Evolutionary conservation across 805 yeast genomes (phyloP).

Genomic region (Metschnikowia gruessii): DNA sequence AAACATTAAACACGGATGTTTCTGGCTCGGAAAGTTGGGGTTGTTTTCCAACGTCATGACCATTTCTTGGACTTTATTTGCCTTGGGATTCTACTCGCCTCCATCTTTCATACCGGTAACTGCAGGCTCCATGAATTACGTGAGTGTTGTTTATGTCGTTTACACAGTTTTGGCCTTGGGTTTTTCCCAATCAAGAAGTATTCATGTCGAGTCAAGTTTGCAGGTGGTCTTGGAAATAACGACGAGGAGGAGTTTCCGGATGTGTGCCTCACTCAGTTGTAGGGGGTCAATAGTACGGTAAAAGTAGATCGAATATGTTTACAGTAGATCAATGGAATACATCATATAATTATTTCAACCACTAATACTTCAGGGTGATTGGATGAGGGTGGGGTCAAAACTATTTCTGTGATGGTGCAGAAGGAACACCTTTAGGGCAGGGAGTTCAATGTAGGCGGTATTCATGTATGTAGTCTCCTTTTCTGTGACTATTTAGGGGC

Average conservation of each 20-base stretch:
- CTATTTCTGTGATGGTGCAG: too few relatives aligned
- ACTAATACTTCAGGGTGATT: too few relatives aligned
- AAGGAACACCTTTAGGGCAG: too few relatives aligned
- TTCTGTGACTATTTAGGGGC: too few relatives aligned
- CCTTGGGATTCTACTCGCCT: conserved; percentile 38
- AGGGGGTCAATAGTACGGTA: too few relatives aligned
- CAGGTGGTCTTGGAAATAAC: conserved; percentile 39
- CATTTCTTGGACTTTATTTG: conserved; percentile 35
- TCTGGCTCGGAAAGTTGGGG: conserved; percentile 42
- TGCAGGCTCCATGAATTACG: conserved; percentile 30
- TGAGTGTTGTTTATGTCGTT: conserved; percentile 27
- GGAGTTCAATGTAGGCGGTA: too few relatives aligned
- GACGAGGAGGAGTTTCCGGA: conserved; percentile 45
- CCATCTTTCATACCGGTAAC: conserved; percentile 33
- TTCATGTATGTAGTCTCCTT: too few relatives aligned
- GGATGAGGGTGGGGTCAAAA: too few relatives aligned
- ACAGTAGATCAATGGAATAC: too few relatives aligned
- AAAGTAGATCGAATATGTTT: too few relatives aligned
- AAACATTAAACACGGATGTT: conserved; percentile 39
- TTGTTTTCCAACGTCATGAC: conserved; percentile 33
- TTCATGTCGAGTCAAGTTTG: conserved; percentile 39
- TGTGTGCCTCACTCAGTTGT: conserved; percentile 31
- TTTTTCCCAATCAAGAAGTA: conserved; percentile 40
- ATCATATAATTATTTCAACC: too few relatives aligned
- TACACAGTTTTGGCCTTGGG: conserved; percentile 35